Percentiles rank a stretch among this genome's conserved stretches.
These are phyloP conservation scores for Neofusicoccum kwambonambiense DNA, from an alignment of 2,329 filamentous ascomycete species.

Conservation along the genomic window DNA sequence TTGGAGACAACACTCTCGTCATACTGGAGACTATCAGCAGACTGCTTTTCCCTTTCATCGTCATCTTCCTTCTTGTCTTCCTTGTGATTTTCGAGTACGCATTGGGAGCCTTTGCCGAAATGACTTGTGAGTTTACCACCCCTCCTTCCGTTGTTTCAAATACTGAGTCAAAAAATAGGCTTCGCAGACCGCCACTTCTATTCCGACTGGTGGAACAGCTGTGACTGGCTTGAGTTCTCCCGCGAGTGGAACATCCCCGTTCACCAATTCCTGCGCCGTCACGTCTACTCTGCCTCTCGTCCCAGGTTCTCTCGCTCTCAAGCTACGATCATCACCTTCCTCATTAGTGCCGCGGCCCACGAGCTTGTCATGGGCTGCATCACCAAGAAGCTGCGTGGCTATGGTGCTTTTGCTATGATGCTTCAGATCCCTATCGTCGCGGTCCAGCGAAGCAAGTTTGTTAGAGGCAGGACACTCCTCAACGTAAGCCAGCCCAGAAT, in stretches of 20 bases:
- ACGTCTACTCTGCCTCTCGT: slow-evolving; percentile 85
- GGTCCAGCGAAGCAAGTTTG: slow-evolving; percentile 76
- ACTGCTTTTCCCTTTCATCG: slow-evolving; percentile 95
- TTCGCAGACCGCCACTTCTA: slow-evolving; percentile 97
- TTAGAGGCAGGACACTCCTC: slow-evolving; percentile 71
- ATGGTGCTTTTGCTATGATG: slow-evolving; percentile 95
- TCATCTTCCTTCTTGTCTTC: slow-evolving; percentile 92
- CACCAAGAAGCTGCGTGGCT: slow-evolving; percentile 92
- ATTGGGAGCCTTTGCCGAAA: slow-evolving; percentile 89
- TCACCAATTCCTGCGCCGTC: slow-evolving; percentile 89
- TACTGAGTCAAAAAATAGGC: slow-evolving; percentile 34
- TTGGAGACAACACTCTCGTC: slow-evolving; percentile 71
- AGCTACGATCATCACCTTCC: slow-evolving; percentile 86
- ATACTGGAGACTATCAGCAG: slow-evolving; percentile 86
- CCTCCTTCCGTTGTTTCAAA: slow-evolving; percentile 3
- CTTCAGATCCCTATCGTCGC: slow-evolving; percentile 93
- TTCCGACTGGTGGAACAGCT: slow-evolving; percentile 69
- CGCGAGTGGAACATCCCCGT: slow-evolving; percentile 98
- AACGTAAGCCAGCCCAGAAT: slow-evolving; percentile 48
- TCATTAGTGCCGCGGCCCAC: slow-evolving; percentile 85
- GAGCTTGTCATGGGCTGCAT: slow-evolving; percentile 98
- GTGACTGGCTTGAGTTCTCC: slow-evolving; percentile 93
- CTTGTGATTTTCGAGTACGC: slow-evolving; percentile 98
- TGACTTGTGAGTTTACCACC: slow-evolving; percentile 58
- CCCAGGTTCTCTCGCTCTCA: slow-evolving; percentile 71